phyloP scores from a whole-genome alignment of 177 flowering plant species.

The Vitis hybrid region DNA sequence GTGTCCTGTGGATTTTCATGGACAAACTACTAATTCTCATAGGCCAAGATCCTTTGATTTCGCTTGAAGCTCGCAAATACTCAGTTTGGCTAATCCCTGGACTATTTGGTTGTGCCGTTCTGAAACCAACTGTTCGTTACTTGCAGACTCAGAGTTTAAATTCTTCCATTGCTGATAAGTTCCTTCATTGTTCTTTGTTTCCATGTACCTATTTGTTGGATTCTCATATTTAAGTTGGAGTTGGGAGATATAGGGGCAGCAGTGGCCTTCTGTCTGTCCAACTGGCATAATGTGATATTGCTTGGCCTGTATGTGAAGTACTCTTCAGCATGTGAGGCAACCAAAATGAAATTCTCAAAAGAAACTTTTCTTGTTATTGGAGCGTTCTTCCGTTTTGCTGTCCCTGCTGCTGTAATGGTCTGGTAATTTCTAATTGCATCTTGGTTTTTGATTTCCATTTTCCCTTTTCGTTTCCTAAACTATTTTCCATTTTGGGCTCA shows the following conservation, averaged over 20 bases:
- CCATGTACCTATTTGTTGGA: constrained; percentile 22
- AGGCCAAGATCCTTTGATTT: no score
- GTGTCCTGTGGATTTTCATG: no score
- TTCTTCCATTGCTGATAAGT: constrained; percentile 21
- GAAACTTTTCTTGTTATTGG: constrained; percentile 11
- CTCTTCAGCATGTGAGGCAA: constrained; percentile 24
- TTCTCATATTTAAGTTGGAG: constrained; percentile 16
- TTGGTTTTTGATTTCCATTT: neutral
- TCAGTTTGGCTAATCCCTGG: constrained; percentile 28
- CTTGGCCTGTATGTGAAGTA: constrained; percentile 10
- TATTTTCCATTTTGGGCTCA: neutral
- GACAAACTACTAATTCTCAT: no score
- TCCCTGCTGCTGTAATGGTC: constrained; percentile 37
- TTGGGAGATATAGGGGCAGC: constrained; percentile 26
- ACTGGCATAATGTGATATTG: constrained; percentile 28
- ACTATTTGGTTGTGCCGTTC: constrained; percentile 21
- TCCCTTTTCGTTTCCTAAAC: neutral
- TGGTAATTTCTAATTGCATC: constrained; percentile 19
- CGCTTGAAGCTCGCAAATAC: constrained; percentile 22
- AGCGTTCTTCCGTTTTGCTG: constrained; percentile 22
- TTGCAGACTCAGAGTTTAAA: constrained; percentile 25
- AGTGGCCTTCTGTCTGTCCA: constrained; percentile 10
- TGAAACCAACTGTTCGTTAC: constrained; percentile 19
- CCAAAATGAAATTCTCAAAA: neutral
- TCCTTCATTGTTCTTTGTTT: constrained; percentile 14